phyloP scores from a whole-genome alignment of 371 early-diverging fungal genomes.

The Circinella umbellata region DNA sequence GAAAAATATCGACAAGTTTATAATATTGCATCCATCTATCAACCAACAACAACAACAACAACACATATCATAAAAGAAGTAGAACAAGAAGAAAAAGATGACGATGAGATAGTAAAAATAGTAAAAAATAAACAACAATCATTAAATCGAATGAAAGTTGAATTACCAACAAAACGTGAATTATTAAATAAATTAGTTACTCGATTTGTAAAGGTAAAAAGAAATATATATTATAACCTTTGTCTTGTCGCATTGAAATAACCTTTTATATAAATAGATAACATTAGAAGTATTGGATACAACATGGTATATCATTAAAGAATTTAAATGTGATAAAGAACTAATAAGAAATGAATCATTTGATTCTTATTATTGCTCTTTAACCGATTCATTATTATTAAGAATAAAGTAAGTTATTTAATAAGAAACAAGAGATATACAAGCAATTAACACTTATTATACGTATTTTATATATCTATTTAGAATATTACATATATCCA shows the following conservation, averaged over 20 bases:
- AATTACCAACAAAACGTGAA: not conserved
- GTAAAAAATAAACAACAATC: constrained; percentile 7
- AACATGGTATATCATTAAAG: constrained; percentile 12
- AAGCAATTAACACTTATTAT: not conserved
- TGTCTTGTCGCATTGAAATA: no score
- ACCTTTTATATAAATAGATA: not conserved
- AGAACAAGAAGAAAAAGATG: not conserved
- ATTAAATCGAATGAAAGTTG: constrained; percentile 4
- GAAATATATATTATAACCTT: no score
- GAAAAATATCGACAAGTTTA: constrained; percentile 12
- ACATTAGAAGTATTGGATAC: constrained; percentile 22
- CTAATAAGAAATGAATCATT: constrained; percentile 16
- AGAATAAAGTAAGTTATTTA: constrained; percentile 20
- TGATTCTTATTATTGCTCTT: constrained; percentile 18
- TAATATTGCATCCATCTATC: not conserved
- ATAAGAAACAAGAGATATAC: not conserved
- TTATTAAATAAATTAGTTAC: constrained; percentile 1
- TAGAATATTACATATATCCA: constrained; percentile 18
- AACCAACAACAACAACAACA: not conserved
- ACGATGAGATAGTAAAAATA: constrained; percentile 1
- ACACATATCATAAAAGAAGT: not conserved
- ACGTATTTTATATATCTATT: not conserved
- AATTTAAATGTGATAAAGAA: constrained; percentile 10
- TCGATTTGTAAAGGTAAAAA: constrained; percentile 14
- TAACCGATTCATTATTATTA: constrained; percentile 16